A percentile compares a stretch with the other conserved stretches of the same genome.
Conservation (phyloP, 2,329 filamentous ascomycete species). For the Dothistroma pini region DNA sequence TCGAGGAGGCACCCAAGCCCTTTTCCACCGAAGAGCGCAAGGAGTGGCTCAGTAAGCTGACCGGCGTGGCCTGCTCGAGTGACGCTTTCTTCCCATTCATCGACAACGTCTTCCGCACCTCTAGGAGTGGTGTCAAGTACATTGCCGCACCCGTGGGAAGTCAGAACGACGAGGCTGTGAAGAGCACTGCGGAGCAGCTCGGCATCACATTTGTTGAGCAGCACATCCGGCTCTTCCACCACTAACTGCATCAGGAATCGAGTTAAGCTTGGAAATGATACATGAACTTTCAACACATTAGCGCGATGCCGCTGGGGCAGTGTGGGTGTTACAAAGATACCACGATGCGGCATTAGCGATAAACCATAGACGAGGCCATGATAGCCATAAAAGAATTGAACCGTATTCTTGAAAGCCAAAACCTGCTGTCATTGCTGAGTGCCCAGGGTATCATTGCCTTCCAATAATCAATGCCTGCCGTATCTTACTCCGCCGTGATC, state of each 20-base stretch:
- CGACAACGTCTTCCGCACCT: conserved; percentile 93
- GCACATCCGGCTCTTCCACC: conserved; percentile 89
- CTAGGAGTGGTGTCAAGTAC: conserved; percentile 88
- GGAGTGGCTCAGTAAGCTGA: conserved; percentile 79
- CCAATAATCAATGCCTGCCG: not conserved
- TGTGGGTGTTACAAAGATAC: conserved; percentile 1
- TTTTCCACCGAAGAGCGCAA: conserved; percentile 83
- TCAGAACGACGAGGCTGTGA: conserved; percentile 77
- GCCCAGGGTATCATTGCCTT: conserved; percentile 4
- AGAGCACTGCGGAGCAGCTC: conserved; percentile 86
- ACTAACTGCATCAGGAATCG: conserved; percentile 52
- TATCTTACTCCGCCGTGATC: not conserved
- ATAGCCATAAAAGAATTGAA: not conserved
- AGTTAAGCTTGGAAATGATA: conserved; percentile 6
- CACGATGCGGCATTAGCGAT: conserved; percentile 4
- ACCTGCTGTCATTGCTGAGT: not conserved
- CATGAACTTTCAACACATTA: conserved; percentile 9
- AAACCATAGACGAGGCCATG: not conserved
- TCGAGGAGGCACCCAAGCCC: conserved; percentile 78
- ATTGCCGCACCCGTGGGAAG: conserved; percentile 89
- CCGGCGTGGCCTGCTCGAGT: conserved; percentile 79
- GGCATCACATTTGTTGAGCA: conserved; percentile 96
- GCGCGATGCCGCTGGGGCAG: not conserved
- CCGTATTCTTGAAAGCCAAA: not conserved
- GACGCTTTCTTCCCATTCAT: conserved; percentile 99